Evolutionary conservation across 345 rosid genomes (phyloP), one percentile per base, ranked within the genome.

Genomic region (Salix purpurea): DNA sequence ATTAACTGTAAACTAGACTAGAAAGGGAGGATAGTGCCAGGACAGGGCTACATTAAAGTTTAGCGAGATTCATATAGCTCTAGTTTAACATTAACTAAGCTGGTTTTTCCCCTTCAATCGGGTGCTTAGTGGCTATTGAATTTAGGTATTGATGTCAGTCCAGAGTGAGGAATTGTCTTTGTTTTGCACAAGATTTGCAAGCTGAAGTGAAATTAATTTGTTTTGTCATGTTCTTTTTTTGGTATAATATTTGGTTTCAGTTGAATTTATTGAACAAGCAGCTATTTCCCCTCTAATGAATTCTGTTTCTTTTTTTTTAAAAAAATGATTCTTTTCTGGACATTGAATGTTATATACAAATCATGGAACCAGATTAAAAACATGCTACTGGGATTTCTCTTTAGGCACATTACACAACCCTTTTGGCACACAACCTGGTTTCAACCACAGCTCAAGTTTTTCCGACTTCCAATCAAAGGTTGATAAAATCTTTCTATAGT

Each of bases 1-100:
- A 67, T 77, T 65, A 69, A 36, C 9, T 74, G 72, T 82, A 75
- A 77, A 65, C 74, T 86, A 76, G 83, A 16, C 58, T 30, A 76
- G 78, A 54, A 65, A n/a, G 36, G 50, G 21, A 54, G 72, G 76
- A 7, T n/a, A 30, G 28, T 42, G 60, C 73, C 67, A 60, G n/a
- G 15, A 58, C 40, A 44, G 68, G 73, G 62, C 24, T 28, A 26
- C n/a, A 46, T 37, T n/a, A 5, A 52, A 50, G 46, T 73, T 78
- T 69, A 80, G 76, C 28, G 69, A 67, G 42, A 67, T 62, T n/a
- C 28, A 46, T 60, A 65, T 75, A 44, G 61, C 70, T 44, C 28
- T 73, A 42, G 65, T 50, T 50, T 67, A 50, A 64, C 30, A 64
- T 19, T 66, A 74, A 34, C 64, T 30, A 52, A 0, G 67, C 44